Percentiles rank a stretch among this genome's conserved stretches.
Conservation (phyloP, 495 filamentous ascomycete genomes). For the Cercophora sp. region DNA sequence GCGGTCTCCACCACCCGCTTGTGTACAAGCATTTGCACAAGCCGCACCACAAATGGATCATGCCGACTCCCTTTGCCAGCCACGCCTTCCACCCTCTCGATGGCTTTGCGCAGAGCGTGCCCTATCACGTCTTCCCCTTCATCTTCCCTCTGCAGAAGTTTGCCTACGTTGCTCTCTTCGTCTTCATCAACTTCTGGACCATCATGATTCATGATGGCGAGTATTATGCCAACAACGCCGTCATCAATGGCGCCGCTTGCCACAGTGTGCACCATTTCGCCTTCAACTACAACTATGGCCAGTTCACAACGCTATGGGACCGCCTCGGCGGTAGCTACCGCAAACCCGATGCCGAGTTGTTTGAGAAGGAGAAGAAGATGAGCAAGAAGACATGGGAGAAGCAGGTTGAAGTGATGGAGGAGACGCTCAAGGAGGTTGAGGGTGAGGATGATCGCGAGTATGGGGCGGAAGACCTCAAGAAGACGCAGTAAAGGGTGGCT, state of each 20-base stretch:
- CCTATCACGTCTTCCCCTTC: slow-evolving; percentile 93
- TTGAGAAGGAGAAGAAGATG: slow-evolving; percentile 86
- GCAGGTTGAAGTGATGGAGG: slow-evolving; percentile 84
- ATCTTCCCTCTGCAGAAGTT: slow-evolving; percentile 90
- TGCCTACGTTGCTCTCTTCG: slow-evolving; percentile 79
- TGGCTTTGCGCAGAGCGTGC: slow-evolving; percentile 86
- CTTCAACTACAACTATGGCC: slow-evolving; percentile 98
- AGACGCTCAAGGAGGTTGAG: slow-evolving; percentile 76
- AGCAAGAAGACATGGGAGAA: slow-evolving; percentile 72
- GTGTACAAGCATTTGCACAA: slow-evolving; percentile 92
- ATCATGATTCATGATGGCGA: slow-evolving; percentile 97
- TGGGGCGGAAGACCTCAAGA: slow-evolving; percentile 43
- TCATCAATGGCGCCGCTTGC: slow-evolving; percentile 94
- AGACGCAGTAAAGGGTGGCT: slow-evolving; percentile 32
- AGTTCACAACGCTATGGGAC: slow-evolving; percentile 96
- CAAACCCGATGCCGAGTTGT: slow-evolving; percentile 81
- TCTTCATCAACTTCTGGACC: slow-evolving; percentile 96
- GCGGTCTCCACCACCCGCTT: slow-evolving; percentile 75
- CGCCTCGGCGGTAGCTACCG: slow-evolving; percentile 85
- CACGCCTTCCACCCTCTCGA: slow-evolving; percentile 96
- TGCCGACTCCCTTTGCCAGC: slow-evolving; percentile 90
- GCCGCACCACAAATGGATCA: slow-evolving; percentile 99
- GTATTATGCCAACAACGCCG: slow-evolving; percentile 80
- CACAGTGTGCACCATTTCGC: slow-evolving; percentile 82
- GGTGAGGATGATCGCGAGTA: slow-evolving; percentile 82